Evolutionary conservation across 169 alveolate species (phyloP).

Genomic region (Sarcocystis neurona): DNA sequence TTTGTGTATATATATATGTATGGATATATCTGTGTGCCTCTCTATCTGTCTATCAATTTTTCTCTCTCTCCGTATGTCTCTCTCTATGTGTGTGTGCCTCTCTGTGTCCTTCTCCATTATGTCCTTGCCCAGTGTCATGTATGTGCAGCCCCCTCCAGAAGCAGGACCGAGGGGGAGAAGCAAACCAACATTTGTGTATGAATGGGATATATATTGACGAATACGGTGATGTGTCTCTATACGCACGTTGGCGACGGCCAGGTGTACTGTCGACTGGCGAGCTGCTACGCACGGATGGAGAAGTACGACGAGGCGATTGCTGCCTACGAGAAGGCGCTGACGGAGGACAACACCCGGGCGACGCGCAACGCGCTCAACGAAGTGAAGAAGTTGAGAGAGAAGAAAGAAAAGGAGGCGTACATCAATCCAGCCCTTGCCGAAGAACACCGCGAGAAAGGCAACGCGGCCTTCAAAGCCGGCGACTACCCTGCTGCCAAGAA

Average conservation of each 20-base stretch:
- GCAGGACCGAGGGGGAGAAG: too few species aligned
- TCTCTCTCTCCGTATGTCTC: too few species aligned
- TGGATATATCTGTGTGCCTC: too few species aligned
- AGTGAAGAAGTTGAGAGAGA: conserved; percentile 90
- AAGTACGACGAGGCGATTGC: conserved; percentile 87
- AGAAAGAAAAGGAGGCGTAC: conserved; percentile 90
- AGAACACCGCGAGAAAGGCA: conserved; percentile 86
- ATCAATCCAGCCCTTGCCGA: conserved; percentile 95
- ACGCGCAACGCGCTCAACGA: conserved; percentile 92
- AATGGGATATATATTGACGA: too few species aligned
- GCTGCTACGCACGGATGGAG: conserved; percentile 56
- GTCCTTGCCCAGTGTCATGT: too few species aligned
- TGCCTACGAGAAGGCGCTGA: conserved; percentile 88
- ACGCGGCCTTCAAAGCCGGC: conserved; percentile 89
- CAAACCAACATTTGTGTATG: too few species aligned
- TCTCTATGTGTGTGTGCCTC: too few species aligned
- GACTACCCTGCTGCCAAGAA: conserved; percentile 95
- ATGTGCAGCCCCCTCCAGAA: too few species aligned
- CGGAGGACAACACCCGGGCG: conserved; percentile 91
- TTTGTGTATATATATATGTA: too few species aligned
- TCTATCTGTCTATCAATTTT: too few species aligned
- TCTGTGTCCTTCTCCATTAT: too few species aligned
- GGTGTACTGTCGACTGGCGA: conserved; percentile 66
- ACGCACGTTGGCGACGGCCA: conserved; percentile 1
- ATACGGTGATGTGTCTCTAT: too few species aligned